Evolutionary conservation across 2,329 filamentous ascomycete species (phyloP).

Genomic region (Fusarium floridanum): DNA sequence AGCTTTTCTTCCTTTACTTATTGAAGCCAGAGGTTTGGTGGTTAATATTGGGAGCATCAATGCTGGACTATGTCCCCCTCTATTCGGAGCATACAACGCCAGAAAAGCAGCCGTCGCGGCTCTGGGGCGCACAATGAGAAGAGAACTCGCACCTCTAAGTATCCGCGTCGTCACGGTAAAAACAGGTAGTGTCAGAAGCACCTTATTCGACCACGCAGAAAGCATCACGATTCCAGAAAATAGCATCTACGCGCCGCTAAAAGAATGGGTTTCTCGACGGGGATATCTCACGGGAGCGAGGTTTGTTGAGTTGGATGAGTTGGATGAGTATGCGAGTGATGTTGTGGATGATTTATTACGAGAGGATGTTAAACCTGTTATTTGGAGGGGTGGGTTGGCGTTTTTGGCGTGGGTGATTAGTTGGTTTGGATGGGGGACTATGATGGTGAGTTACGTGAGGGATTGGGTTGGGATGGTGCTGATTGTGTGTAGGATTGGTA

Average conservation of each 20-base stretch:
- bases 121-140: constrained; percentile 1
- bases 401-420: constrained; percentile 23
- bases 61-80: constrained; percentile 1
- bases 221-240: constrained; percentile 8
- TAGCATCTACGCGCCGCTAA: constrained; percentile 20
- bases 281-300: background rate
- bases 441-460: constrained; percentile 20
- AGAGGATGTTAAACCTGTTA: constrained; percentile 6
- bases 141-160: constrained; percentile 14
- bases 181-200: constrained; percentile 9
- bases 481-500: background rate
- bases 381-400: constrained; percentile 24
- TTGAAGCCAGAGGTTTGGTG: constrained; percentile 10
- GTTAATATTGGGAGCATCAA: constrained; percentile 21
- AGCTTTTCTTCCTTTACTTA: constrained; percentile 28
- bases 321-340: constrained; percentile 8
- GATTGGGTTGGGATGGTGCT: background rate
- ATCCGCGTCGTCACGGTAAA: constrained; percentile 9
- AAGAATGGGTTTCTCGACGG: constrained; percentile 5
- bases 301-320: background rate
- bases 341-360: constrained; percentile 15
- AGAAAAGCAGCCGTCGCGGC: constrained; percentile 22
- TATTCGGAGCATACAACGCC: constrained; percentile 11
- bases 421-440: constrained; percentile 22
- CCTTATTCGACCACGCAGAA: constrained; percentile 11